Conservation (phyloP, 257 asterid genomes). For the Ajuga chamaepitys region DNA sequence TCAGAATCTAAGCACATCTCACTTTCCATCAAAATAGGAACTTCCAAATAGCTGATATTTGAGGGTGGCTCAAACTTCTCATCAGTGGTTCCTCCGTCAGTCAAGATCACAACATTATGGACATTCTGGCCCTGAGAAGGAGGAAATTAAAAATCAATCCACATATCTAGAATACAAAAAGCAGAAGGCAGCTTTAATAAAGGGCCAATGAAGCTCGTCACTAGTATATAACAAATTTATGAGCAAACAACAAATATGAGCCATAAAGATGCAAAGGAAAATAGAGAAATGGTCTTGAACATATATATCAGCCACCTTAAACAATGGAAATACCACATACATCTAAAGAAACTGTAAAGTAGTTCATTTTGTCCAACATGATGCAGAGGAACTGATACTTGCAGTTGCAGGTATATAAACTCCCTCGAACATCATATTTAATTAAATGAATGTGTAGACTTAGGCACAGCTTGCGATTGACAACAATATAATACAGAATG, state of each 20-base stretch:
- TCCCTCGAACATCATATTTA: constrained; percentile 3
- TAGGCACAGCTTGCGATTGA: background rate
- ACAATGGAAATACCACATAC: background rate
- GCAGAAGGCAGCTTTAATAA: background rate
- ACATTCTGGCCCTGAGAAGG: constrained; percentile 36
- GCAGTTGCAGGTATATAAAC: constrained; percentile 2
- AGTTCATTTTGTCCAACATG: background rate
- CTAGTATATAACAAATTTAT: background rate
- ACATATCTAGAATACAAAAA: background rate
- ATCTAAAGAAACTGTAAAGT: background rate
- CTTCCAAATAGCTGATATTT: constrained; percentile 20
- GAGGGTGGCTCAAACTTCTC: constrained; percentile 19
- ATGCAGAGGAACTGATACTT: constrained; percentile 4
- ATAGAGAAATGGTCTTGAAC: background rate
- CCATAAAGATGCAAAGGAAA: background rate
- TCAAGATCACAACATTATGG: constrained; percentile 27
- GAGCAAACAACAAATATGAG: background rate
- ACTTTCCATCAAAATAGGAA: constrained; percentile 34
- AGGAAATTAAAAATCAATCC: constrained; percentile 1
- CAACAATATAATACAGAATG: constrained; percentile 4
- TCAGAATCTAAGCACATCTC: constrained; percentile 33
- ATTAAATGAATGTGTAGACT: background rate
- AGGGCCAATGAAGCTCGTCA: constrained; percentile 1
- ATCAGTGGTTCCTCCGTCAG: constrained; percentile 27
- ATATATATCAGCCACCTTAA: constrained; percentile 3